Conservation (phyloP, 306 rosid species). For the Begonia masoniana region DNA sequence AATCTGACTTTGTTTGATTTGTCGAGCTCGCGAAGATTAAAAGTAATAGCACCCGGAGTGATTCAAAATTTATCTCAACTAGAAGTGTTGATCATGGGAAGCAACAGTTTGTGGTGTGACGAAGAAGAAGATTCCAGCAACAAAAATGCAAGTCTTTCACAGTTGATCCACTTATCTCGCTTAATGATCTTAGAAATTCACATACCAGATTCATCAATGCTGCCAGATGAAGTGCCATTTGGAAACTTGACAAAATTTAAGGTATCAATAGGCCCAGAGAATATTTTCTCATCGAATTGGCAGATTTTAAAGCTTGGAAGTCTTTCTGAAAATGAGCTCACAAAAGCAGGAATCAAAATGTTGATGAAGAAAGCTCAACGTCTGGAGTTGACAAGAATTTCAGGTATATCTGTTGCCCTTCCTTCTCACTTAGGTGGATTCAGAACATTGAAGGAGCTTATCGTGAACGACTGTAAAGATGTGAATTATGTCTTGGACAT, state of each 20-base stretch:
- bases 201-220: neutral
- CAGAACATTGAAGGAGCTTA: no score
- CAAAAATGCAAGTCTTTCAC: constrained; percentile 7
- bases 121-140: no score
- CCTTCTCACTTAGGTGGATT: no score
- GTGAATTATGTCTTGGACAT: no score
- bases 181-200: neutral
- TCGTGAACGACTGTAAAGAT: no score
- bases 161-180: neutral
- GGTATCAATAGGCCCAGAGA: neutral
- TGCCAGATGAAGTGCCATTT: neutral
- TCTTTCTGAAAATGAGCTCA: no score
- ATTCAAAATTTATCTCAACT: constrained; percentile 6
- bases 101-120: no score
- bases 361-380: constrained; percentile 2
- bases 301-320: no score
- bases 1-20: constrained; percentile 6
- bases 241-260: neutral
- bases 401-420: no score
- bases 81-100: constrained; percentile 7
- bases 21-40: neutral
- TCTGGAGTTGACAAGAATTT: no score
- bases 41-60: neutral
- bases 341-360: neutral
- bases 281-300: no score